Evolutionary conservation across 2,329 filamentous ascomycete genomes (phyloP).

Genomic region (Triangularia setosa): DNA sequence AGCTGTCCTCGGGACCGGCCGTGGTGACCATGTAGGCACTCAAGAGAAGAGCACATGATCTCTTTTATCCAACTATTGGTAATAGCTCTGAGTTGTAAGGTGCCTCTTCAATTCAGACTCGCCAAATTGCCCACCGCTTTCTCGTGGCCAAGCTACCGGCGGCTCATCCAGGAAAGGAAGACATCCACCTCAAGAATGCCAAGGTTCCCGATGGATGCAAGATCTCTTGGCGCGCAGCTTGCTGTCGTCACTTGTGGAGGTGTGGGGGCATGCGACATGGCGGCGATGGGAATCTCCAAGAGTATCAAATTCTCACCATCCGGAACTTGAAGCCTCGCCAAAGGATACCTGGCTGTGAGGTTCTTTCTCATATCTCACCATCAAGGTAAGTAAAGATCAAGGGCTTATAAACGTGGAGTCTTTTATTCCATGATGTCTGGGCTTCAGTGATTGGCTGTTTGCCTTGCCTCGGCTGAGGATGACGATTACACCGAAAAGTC

Average conservation of each 20-base stretch:
- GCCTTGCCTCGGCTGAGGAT: neutral
- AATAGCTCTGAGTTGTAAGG: neutral
- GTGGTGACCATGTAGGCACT: neutral
- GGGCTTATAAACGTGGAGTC: neutral
- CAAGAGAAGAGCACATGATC: neutral
- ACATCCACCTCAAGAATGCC: neutral
- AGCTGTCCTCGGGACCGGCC: conserved; percentile 1
- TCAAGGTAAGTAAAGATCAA: neutral
- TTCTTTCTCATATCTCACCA: neutral
- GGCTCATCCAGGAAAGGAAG: neutral
- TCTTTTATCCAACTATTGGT: neutral
- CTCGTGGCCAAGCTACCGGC: neutral
- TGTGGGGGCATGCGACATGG: neutral
- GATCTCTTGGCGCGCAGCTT: neutral
- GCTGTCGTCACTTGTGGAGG: neutral
- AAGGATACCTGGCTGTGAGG: neutral
- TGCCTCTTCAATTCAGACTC: neutral
- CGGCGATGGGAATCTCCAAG: neutral
- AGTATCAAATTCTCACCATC: neutral
- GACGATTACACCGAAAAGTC: neutral
- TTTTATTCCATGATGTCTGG: neutral
- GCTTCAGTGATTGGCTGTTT: neutral
- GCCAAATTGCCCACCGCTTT: neutral
- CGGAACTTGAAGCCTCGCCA: neutral
- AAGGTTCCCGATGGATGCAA: neutral